Percentiles rank a stretch among this genome's conserved stretches.
These are phyloP conservation scores for Pyracantha coccinea DNA, from an alignment of 331 rosid genomes.

Conservation along the genomic window DNA sequence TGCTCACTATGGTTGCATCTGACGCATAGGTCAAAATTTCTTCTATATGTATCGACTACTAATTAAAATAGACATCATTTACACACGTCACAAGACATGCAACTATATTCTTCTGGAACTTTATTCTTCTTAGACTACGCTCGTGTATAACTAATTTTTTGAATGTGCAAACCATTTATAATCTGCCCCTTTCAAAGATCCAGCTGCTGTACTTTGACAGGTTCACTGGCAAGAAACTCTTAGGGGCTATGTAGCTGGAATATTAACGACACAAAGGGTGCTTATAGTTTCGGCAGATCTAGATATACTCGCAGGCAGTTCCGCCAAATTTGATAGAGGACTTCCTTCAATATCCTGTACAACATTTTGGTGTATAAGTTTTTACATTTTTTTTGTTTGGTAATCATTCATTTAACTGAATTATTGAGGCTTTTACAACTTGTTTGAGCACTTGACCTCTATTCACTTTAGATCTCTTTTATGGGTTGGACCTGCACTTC, in stretches of 20 bases:
- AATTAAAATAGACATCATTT: background rate
- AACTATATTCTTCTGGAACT: background rate
- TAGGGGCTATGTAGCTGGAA: constrained; percentile 86
- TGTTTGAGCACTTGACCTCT: constrained; percentile 51
- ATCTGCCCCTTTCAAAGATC: constrained; percentile 12
- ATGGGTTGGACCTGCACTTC: constrained; percentile 98
- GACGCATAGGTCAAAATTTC: background rate
- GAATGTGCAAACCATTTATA: background rate
- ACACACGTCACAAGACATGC: background rate
- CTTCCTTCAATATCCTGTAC: constrained; percentile 93
- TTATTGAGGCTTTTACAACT: constrained; percentile 2
- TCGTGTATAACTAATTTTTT: background rate
- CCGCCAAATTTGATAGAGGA: constrained; percentile 80
- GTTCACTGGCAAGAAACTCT: constrained; percentile 98
- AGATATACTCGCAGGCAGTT: constrained; percentile 74
- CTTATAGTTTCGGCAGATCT: constrained; percentile 82
- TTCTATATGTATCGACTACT: background rate
- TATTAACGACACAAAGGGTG: constrained; percentile 81
- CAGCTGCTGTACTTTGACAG: constrained; percentile 37
- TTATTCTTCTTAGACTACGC: background rate
- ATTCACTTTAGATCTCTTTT: constrained; percentile 84
- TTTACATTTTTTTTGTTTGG: background rate
- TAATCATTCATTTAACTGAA: background rate
- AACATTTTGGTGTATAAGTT: constrained; percentile 1
- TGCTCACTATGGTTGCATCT: constrained; percentile 3